A percentile compares a stretch with the other conserved stretches of the same genome.
Conservation (phyloP, 306 rosid genomes). For the Prunus davidiana region DNA sequence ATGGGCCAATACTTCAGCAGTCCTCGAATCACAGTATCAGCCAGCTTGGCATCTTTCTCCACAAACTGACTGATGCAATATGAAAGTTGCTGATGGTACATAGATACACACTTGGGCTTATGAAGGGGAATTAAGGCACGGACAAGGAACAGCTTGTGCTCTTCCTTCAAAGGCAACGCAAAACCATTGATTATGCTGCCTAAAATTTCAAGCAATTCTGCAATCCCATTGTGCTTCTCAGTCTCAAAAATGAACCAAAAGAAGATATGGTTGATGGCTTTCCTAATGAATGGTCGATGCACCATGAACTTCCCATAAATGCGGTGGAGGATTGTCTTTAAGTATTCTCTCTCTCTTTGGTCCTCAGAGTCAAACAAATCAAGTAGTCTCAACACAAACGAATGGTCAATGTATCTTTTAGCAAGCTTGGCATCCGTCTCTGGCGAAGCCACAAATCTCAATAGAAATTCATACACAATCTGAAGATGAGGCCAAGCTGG, state of each 20-base stretch:
- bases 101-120: constrained; percentile 54
- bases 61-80: constrained; percentile 63
- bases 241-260: constrained; percentile 63
- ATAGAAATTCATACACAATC: constrained; percentile 52
- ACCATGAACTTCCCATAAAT: constrained; percentile 69
- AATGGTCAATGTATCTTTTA: constrained; percentile 52
- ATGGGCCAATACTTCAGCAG: constrained; percentile 61
- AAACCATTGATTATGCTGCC: constrained; percentile 66
- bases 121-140: constrained; percentile 64
- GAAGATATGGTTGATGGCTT: constrained; percentile 59
- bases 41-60: constrained; percentile 62
- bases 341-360: constrained; percentile 66
- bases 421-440: constrained; percentile 67
- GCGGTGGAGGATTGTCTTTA: constrained; percentile 61
- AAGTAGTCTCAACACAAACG: constrained; percentile 54
- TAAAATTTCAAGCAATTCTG: constrained; percentile 60
- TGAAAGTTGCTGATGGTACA: constrained; percentile 62
- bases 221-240: constrained; percentile 57
- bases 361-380: constrained; percentile 70
- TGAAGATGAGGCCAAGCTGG: constrained; percentile 68
- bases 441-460: constrained; percentile 52
- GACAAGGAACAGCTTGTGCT: constrained; percentile 64
- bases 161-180: constrained; percentile 69
- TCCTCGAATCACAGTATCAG: constrained; percentile 59
- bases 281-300: constrained; percentile 63